Conservation (phyloP, 2,329 filamentous ascomycete genomes). For the Setomelanomma holmii region DNA sequence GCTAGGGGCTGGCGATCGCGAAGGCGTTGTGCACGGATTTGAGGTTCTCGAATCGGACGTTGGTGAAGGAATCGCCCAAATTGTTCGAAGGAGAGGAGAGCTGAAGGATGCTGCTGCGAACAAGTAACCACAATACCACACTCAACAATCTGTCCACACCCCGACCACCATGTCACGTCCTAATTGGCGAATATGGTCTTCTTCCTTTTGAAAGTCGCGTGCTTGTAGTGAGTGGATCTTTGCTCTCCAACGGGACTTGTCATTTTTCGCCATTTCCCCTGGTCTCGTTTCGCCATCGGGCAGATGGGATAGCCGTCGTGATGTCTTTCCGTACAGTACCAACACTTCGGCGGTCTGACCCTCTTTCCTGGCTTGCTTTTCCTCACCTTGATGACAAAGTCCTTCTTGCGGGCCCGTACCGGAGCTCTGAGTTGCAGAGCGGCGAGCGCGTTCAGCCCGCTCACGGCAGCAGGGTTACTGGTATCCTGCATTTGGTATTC, state of each 20-base stretch:
- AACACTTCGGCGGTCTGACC: conserved; percentile 15
- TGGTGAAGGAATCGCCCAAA: conserved; percentile 35
- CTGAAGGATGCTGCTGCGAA: background rate
- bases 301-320: conserved; percentile 9
- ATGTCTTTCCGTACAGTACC: conserved; percentile 22
- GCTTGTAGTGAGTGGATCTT: background rate
- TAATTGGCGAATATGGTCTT: conserved; percentile 12
- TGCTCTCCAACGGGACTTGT: conserved; percentile 3
- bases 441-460: too few species aligned
- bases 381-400: background rate
- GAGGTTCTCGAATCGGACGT: conserved; percentile 50
- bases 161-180: background rate
- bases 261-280: background rate
- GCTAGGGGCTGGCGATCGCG: conserved; percentile 28
- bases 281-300: conserved; percentile 1
- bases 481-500: too few species aligned
- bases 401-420: conserved; percentile 1
- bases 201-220: background rate
- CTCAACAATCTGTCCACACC: background rate
- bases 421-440: too few species aligned
- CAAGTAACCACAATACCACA: too few species aligned
- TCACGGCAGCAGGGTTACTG: too few species aligned
- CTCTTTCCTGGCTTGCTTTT: background rate
- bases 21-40: conserved; percentile 66
- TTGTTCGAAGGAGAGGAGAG: conserved; percentile 39